phyloP scores from a whole-genome alignment of 2,329 filamentous ascomycete species.

The Zarea fungicola region DNA sequence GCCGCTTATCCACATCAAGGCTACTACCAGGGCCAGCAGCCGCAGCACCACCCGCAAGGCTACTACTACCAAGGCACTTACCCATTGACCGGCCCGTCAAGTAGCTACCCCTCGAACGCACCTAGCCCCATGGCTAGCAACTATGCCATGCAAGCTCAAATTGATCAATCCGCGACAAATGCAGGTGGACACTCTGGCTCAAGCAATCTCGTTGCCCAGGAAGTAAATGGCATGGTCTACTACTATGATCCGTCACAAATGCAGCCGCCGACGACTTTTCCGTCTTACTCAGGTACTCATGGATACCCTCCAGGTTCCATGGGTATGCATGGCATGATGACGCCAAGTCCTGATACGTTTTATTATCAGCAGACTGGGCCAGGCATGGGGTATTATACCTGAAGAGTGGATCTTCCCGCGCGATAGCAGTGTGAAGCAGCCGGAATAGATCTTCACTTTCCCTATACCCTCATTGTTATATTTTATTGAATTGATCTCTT shows the following conservation, averaged over 20 bases:
- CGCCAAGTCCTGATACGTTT: constrained; percentile 61
- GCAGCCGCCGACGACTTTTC: constrained; percentile 45
- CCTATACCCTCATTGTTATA: neutral
- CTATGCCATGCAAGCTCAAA: constrained; percentile 39
- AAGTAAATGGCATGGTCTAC: constrained; percentile 93
- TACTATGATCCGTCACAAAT: constrained; percentile 82
- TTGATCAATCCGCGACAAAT: constrained; percentile 30
- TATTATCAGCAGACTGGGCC: constrained; percentile 59
- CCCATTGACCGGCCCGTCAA: constrained; percentile 45
- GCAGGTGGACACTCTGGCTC: constrained; percentile 24
- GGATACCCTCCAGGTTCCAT: constrained; percentile 54
- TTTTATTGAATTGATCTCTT: neutral
- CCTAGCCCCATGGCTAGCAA: constrained; percentile 41
- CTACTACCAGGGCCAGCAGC: constrained; percentile 48
- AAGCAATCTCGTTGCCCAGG: constrained; percentile 63
- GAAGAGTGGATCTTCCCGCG: no score
- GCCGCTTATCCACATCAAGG: constrained; percentile 54
- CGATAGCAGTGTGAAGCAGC: constrained; percentile 40
- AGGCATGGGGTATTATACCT: constrained; percentile 58
- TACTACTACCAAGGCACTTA: constrained; percentile 64
- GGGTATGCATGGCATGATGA: constrained; percentile 77
- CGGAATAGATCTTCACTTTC: neutral
- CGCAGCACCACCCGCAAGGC: constrained; percentile 43
- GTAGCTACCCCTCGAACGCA: constrained; percentile 52
- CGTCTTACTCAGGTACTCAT: constrained; percentile 43